These are phyloP conservation scores for Avicennia marina DNA, from an alignment of 257 asterid species.

Conservation along the genomic window DNA sequence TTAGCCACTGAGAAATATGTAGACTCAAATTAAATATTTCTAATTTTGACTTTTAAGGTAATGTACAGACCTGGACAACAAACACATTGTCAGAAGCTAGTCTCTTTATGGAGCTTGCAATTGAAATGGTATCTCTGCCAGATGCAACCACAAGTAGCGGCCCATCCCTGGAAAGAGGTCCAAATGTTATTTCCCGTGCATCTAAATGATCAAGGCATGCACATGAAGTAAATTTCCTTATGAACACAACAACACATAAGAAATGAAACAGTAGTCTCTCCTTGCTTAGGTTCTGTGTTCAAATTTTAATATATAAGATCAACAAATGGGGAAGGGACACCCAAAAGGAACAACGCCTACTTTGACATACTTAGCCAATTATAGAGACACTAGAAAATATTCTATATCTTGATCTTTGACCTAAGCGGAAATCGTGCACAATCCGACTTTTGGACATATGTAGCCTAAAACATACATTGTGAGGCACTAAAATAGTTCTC, in stretches of 20 bases:
- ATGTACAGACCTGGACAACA: slow-evolving; percentile 78
- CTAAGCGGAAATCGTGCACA: too few species aligned
- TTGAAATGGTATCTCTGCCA: slow-evolving; percentile 94
- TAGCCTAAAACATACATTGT: too few species aligned
- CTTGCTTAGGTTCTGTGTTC: background rate
- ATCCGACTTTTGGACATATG: too few species aligned
- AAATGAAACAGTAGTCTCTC: background rate
- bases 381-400: background rate
- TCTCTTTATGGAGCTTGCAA: slow-evolving; percentile 86
- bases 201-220: slow-evolving; percentile 15
- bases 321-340: background rate
- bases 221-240: background rate
- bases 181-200: slow-evolving; percentile 14
- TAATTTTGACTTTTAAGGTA: slow-evolving; percentile 3
- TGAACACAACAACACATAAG: background rate
- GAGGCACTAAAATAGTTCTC: too few species aligned
- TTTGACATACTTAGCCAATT: background rate
- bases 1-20: background rate
- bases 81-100: slow-evolving; percentile 88
- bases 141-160: slow-evolving; percentile 96
- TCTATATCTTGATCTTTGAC: background rate
- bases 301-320: too few species aligned
- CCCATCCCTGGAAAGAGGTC: slow-evolving; percentile 73
- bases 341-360: slow-evolving; percentile 17
- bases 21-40: slow-evolving; percentile 4